A percentile compares a stretch with the other conserved stretches of the same genome.
These are phyloP conservation scores for Chlorella sorokiniana DNA, from an alignment of 139 green algal species.

Conservation along the genomic window DNA sequence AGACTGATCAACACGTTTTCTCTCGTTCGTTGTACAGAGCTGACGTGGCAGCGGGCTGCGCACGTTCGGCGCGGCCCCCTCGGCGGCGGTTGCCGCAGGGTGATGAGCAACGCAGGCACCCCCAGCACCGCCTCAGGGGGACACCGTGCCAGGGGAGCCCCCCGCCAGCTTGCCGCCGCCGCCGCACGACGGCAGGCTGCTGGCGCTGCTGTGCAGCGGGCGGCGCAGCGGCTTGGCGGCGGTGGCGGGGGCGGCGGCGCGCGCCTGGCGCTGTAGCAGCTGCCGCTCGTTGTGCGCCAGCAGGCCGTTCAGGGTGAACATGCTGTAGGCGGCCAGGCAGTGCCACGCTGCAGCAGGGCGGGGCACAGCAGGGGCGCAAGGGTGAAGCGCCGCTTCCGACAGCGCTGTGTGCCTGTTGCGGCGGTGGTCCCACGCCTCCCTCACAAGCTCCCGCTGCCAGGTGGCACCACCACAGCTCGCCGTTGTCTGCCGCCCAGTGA, in stretches of 20 bases:
- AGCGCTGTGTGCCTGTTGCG: not conserved
- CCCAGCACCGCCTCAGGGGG: not conserved
- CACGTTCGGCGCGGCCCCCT: no score
- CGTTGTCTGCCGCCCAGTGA: no score
- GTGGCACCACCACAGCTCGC: no score
- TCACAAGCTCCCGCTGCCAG: no score
- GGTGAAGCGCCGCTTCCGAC: not conserved
- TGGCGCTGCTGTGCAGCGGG: constrained; percentile 27
- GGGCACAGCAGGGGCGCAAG: not conserved
- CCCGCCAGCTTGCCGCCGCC: constrained; percentile 14
- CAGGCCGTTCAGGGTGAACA: constrained; percentile 53
- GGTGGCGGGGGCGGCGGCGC: no score
- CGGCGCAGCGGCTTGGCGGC: constrained; percentile 19
- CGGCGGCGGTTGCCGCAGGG: not conserved
- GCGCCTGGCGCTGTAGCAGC: constrained; percentile 6
- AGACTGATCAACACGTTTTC: no score
- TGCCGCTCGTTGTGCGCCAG: constrained; percentile 60
- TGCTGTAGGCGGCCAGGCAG: constrained; percentile 42
- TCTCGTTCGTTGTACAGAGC: no score
- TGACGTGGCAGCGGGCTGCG: no score
- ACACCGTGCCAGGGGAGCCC: not conserved
- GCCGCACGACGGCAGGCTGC: constrained; percentile 7
- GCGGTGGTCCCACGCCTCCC: no score
- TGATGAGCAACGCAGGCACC: not conserved
- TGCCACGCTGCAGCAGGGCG: constrained; percentile 57